phyloP scores from a whole-genome alignment of 805 yeast genomes.

The Candida easanensis region DNA sequence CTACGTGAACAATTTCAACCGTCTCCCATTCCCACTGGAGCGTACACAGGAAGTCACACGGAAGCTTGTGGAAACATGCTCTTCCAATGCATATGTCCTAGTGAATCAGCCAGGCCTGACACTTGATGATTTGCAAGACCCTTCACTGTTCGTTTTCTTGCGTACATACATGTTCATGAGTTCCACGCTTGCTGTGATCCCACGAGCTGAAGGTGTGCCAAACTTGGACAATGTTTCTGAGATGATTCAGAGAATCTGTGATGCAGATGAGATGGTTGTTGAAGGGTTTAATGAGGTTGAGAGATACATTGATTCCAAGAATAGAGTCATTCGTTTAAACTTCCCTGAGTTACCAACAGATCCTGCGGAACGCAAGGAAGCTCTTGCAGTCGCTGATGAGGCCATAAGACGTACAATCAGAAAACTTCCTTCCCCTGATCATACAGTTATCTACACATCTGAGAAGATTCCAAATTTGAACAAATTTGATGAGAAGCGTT shows the following conservation, averaged over 20 bases:
- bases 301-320: slow-evolving; percentile 58
- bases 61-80: slow-evolving; percentile 39
- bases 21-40: slow-evolving; percentile 25
- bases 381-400: slow-evolving; percentile 30
- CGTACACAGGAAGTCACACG: slow-evolving; percentile 30
- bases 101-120: slow-evolving; percentile 53
- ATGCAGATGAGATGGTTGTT: slow-evolving; percentile 43
- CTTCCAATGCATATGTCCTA: slow-evolving; percentile 55
- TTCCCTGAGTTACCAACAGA: slow-evolving; percentile 48
- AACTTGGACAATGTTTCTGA: slow-evolving; percentile 44
- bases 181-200: slow-evolving; percentile 61
- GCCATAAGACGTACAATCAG: slow-evolving; percentile 54
- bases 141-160: slow-evolving; percentile 43
- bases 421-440: slow-evolving; percentile 71
- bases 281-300: slow-evolving; percentile 47
- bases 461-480: slow-evolving; percentile 23
- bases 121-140: slow-evolving; percentile 44
- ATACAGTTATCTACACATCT: slow-evolving; percentile 58
- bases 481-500: slow-evolving; percentile 27
- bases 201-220: slow-evolving; percentile 38
- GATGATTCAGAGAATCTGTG: slow-evolving; percentile 47
- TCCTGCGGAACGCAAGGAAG: slow-evolving; percentile 27
- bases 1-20: slow-evolving; percentile 24
- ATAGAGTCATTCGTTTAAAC: slow-evolving; percentile 59
- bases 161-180: slow-evolving; percentile 50